Percentiles rank a stretch among this genome's conserved stretches.
Conservation (phyloP, 192 early-diverging fungal genomes). For the Backusella mclennaniae region DNA sequence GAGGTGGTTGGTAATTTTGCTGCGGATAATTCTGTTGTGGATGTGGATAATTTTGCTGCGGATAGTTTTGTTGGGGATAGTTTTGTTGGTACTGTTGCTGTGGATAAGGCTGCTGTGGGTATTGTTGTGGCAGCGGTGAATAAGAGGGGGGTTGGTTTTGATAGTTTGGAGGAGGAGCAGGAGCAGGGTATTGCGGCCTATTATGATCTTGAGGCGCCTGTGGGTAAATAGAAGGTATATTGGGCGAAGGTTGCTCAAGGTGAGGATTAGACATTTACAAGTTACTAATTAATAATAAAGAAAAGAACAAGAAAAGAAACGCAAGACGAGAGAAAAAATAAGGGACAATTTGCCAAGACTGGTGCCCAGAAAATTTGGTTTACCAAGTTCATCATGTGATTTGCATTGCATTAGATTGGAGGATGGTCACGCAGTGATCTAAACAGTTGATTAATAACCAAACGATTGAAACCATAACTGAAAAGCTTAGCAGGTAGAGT, state of each 20-base stretch:
- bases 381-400: not conserved
- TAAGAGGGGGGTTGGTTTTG: not conserved
- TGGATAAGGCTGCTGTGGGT: not conserved
- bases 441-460: not conserved
- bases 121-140: not conserved
- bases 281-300: not conserved
- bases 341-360: not conserved
- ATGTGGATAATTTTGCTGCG: not conserved
- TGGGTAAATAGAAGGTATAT: not conserved
- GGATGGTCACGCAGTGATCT: not conserved
- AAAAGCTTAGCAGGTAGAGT: not conserved
- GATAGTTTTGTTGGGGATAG: not conserved
- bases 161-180: not conserved
- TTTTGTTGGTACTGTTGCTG: not conserved
- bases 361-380: not conserved
- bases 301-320: not conserved
- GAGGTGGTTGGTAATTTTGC: not conserved
- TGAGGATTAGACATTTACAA: not conserved
- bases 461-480: not conserved
- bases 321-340: not conserved
- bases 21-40: not conserved
- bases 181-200: not conserved
- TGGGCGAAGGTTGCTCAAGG: not conserved
- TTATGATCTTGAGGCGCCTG: not conserved
- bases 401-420: not conserved